Conservation (phyloP, 1,139 yeast species). For the Sugiyamaella japonica region DNA sequence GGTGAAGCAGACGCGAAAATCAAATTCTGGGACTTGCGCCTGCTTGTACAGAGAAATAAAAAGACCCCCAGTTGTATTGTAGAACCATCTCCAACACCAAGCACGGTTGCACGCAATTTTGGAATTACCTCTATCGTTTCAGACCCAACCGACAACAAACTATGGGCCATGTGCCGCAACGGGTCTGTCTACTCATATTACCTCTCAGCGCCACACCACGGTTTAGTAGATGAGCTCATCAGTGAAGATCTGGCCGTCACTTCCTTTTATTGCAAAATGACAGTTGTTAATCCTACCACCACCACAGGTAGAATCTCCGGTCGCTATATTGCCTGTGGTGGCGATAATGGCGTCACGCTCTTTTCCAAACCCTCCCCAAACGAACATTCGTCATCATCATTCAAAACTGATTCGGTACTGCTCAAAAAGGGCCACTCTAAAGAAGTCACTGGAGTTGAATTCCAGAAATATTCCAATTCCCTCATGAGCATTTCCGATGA, state of each 20-base stretch:
- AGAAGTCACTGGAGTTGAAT: slow-evolving; percentile 24
- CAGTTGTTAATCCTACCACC: slow-evolving; percentile 18
- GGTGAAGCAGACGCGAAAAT: slow-evolving; percentile 25
- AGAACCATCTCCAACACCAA: slow-evolving; percentile 16
- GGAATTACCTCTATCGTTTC: slow-evolving; percentile 29
- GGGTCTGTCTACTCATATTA: slow-evolving; percentile 24
- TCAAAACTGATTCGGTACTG: slow-evolving; percentile 16
- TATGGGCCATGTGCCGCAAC: slow-evolving; percentile 31
- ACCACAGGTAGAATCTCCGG: slow-evolving; percentile 17
- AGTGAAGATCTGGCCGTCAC: slow-evolving; percentile 23
- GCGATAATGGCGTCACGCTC: slow-evolving; percentile 21
- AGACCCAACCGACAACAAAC: slow-evolving; percentile 25
- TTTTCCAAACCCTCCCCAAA: slow-evolving; percentile 23
- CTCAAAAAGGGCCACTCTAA: slow-evolving; percentile 20
- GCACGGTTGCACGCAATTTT: slow-evolving; percentile 16
- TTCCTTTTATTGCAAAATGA: slow-evolving; percentile 24
- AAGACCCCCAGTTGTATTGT: slow-evolving; percentile 11
- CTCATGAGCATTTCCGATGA: slow-evolving; percentile 29
- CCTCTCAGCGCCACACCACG: slow-evolving; percentile 18
- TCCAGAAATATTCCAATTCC: slow-evolving; percentile 23
- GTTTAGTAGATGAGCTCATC: slow-evolving; percentile 22
- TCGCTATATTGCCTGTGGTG: slow-evolving; percentile 27
- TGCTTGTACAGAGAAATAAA: slow-evolving; percentile 11
- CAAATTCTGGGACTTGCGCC: slow-evolving; percentile 34
- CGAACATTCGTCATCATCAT: background rate